Conservation (phyloP, 2,329 filamentous ascomycete genomes). For the Lasiodiplodia citricola region DNA sequence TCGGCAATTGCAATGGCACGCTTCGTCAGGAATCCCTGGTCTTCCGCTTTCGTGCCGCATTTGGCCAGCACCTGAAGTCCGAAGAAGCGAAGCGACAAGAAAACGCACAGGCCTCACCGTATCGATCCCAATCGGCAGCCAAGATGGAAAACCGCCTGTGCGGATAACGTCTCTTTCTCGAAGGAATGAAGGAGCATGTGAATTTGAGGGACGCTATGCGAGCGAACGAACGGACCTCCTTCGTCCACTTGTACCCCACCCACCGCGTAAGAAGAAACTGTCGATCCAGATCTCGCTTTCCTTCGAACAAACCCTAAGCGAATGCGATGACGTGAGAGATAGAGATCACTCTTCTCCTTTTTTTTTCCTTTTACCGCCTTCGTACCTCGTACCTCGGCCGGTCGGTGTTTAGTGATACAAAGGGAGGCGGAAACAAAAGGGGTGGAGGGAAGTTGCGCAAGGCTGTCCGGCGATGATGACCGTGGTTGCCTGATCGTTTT, state of each 20-base stretch:
- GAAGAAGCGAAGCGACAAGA: not conserved
- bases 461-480: not conserved
- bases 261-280: not conserved
- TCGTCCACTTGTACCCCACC: not conserved
- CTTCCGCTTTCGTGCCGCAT: no score
- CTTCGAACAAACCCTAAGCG: not conserved
- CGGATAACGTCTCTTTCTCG: not conserved
- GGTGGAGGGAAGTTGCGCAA: not conserved
- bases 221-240: not conserved
- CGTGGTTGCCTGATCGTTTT: not conserved
- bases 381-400: no score
- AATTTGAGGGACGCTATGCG: not conserved
- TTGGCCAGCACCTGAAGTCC: not conserved
- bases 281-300: conserved; percentile 5
- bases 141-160: not conserved
- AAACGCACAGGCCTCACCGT: not conserved
- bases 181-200: not conserved
- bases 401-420: no score
- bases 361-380: not conserved
- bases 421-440: not conserved
- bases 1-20: no score
- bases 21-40: no score
- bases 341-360: not conserved
- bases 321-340: not conserved
- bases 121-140: not conserved